phyloP scores from a whole-genome alignment of 331 rosid genomes.

The Telfairia occidentalis region DNA sequence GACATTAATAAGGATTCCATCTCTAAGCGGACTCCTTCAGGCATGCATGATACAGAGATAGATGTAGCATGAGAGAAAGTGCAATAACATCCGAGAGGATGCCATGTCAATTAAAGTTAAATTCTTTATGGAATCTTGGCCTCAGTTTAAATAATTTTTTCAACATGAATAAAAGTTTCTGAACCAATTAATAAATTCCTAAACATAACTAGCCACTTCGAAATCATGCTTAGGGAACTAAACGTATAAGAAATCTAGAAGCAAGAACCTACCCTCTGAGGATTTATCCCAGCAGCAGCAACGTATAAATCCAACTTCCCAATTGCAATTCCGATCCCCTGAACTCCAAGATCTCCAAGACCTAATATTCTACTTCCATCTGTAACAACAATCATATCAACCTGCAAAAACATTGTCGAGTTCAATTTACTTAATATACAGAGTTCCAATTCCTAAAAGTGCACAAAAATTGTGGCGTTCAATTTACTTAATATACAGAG shows the following conservation, averaged over 20 bases:
- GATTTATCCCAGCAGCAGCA: conserved; percentile 99
- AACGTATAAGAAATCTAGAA: not conserved
- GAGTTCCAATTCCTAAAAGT: not conserved
- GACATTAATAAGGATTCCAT: not conserved
- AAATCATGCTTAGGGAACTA: not conserved
- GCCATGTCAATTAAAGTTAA: not conserved
- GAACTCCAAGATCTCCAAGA: conserved; percentile 99
- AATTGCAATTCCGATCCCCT: conserved; percentile 87
- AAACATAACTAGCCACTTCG: not conserved
- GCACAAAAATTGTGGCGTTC: not conserved
- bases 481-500: not conserved
- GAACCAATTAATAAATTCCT: not conserved
- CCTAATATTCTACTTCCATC: conserved; percentile 98
- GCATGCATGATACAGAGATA: not conserved
- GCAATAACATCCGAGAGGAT: not conserved
- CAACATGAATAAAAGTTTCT: not conserved
- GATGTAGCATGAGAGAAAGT: not conserved
- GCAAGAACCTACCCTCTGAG: conserved; percentile 67
- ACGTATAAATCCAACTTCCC: conserved; percentile 96
- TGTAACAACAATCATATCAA: conserved; percentile 98
- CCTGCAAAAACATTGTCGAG: conserved; percentile 38
- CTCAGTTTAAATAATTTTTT: not conserved
- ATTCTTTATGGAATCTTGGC: not conserved
- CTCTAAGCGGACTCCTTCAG: not conserved
- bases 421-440: not conserved